A percentile compares a stretch with the other conserved stretches of the same genome.
Conservation (phyloP, 1,284 basidiomycete species). For the Ustilago loliicola region DNA sequence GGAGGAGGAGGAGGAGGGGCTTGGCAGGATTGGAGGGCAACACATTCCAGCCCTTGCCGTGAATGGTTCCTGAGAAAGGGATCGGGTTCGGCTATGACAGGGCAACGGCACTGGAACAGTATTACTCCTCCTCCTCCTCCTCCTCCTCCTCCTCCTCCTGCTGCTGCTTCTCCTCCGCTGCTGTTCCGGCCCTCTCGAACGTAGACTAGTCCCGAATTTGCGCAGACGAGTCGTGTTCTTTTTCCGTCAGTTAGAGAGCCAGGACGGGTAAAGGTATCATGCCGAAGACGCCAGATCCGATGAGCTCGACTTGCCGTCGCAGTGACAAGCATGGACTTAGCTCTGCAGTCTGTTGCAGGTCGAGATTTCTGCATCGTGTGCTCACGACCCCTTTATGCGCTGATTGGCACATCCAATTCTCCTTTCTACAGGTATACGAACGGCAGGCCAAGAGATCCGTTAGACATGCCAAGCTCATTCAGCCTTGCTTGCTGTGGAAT, state of each 20-base stretch:
- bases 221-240: background rate
- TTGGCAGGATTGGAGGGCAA: background rate
- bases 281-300: background rate
- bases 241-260: background rate
- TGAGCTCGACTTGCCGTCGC: background rate
- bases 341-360: background rate
- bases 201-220: background rate
- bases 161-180: background rate
- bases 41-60: slow-evolving; percentile 15
- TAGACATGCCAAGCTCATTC: background rate
- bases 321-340: background rate
- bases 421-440: background rate
- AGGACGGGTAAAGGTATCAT: too few relatives aligned
- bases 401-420: background rate
- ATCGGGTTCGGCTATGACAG: slow-evolving; percentile 9
- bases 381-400: background rate
- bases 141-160: background rate
- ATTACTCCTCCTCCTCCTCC: background rate
- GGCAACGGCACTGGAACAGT: background rate
- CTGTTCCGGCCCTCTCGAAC: background rate
- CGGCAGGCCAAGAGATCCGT: background rate
- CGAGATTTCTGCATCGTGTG: background rate
- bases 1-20: background rate
- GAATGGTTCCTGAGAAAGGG: background rate
- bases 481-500: slow-evolving; percentile 7